phyloP scores from a whole-genome alignment of 768 basidiomycete genomes.

The Multifurca ochricompacta region DNA sequence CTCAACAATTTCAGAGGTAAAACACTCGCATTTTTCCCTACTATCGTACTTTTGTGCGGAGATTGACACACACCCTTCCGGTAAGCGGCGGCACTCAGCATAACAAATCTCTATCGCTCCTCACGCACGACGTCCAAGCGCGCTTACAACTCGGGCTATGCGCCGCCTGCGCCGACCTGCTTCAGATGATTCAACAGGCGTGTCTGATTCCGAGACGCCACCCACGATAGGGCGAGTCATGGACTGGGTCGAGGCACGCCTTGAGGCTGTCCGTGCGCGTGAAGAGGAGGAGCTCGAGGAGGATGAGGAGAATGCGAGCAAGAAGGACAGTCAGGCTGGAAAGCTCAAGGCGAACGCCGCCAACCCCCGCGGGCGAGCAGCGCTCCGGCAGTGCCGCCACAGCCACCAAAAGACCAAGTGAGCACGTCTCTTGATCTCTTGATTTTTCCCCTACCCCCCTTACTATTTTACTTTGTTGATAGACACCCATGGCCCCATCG shows the following conservation, averaged over 20 bases:
- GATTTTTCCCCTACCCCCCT: constrained; percentile 5
- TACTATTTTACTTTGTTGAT: constrained; percentile 24
- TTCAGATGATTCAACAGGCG: constrained; percentile 80
- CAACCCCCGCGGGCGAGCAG: constrained; percentile 22
- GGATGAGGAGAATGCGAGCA: constrained; percentile 54
- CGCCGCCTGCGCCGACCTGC: constrained; percentile 73
- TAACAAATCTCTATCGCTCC: constrained; percentile 78
- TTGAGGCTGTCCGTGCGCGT: constrained; percentile 65
- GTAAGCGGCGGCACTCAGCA: constrained; percentile 75
- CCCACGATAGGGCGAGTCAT: constrained; percentile 66
- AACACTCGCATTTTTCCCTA: background rate
- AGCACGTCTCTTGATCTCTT: constrained; percentile 21
- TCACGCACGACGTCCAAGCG: constrained; percentile 70
- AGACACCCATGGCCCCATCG: constrained; percentile 31
- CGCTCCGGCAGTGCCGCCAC: constrained; percentile 19
- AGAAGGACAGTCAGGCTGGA: constrained; percentile 25
- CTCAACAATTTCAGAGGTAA: constrained; percentile 76
- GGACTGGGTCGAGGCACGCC: constrained; percentile 78
- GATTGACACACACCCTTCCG: constrained; percentile 15
- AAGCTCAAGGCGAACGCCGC: constrained; percentile 21
- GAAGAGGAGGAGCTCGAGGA: constrained; percentile 83
- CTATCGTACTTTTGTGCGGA: constrained; percentile 21
- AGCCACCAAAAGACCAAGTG: constrained; percentile 17
- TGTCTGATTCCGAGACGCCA: constrained; percentile 44
- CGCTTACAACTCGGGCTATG: constrained; percentile 76